These are phyloP conservation scores for Ceratobasidium sp. DNA, from an alignment of 1,284 basidiomycete genomes.

Conservation along the genomic window DNA sequence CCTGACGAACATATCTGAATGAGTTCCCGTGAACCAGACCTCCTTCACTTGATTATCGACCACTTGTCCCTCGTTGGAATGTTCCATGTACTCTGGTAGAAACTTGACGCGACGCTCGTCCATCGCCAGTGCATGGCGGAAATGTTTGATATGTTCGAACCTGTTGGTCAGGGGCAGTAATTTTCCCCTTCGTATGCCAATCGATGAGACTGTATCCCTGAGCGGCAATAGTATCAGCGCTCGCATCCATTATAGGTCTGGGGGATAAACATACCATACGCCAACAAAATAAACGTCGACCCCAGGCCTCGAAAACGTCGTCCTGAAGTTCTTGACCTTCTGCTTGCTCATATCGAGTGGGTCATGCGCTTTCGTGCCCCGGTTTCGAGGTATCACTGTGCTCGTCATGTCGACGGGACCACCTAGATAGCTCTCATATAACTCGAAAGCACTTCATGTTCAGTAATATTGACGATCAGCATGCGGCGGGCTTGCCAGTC, in stretches of 20 bases:
- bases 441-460: background rate
- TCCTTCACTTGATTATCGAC: constrained; percentile 50
- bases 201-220: constrained; percentile 61
- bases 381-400: background rate
- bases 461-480: background rate
- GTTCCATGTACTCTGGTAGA: constrained; percentile 55
- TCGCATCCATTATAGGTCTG: no score
- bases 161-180: constrained; percentile 51
- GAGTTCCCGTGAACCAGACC: constrained; percentile 56
- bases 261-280: constrained; percentile 52
- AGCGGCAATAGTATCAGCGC: background rate
- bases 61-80: constrained; percentile 27
- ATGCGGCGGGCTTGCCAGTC: background rate
- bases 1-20: constrained; percentile 55
- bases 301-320: constrained; percentile 55
- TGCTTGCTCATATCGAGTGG: background rate
- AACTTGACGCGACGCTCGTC: constrained; percentile 60
- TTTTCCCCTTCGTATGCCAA: constrained; percentile 53
- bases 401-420: background rate
- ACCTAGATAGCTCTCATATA: background rate
- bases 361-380: background rate
- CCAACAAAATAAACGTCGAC: constrained; percentile 57
- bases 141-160: constrained; percentile 53
- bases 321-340: constrained; percentile 54
- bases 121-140: constrained; percentile 59